phyloP scores from a whole-genome alignment of 169 alveolate genomes.

The Pseudocohnilembus persalinus region DNA sequence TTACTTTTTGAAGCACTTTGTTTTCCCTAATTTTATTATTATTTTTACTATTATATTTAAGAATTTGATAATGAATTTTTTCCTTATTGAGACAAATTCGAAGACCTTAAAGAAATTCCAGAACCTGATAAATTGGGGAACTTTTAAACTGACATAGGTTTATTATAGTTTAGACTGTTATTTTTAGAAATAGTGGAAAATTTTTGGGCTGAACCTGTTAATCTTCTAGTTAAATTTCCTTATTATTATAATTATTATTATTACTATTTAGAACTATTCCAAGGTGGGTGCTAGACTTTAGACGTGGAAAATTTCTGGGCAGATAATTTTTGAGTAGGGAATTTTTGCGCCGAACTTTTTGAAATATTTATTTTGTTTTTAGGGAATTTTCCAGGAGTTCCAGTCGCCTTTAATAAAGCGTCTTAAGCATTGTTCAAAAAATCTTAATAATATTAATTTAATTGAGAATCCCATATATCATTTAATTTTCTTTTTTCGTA shows the following conservation, averaged over 20 bases:
- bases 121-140: background rate
- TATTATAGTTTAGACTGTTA: too few species aligned
- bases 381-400: background rate
- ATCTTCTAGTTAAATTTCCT: background rate
- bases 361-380: too few species aligned
- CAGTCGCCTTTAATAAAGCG: background rate
- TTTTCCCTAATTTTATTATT: background rate
- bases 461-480: background rate
- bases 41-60: too few species aligned
- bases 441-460: too few species aligned
- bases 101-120: background rate
- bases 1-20: too few species aligned
- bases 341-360: too few species aligned
- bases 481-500: background rate
- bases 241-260: too few species aligned
- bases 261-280: background rate
- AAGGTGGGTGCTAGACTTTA: background rate
- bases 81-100: background rate
- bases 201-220: background rate
- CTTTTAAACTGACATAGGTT: background rate
- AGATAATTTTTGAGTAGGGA: too few species aligned
- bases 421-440: background rate
- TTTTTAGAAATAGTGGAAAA: background rate
- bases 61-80: background rate
- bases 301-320: background rate